Evolutionary conservation across 805 yeast species (phyloP).

Genomic region (Saccharomyces kudriavzevii): DNA sequence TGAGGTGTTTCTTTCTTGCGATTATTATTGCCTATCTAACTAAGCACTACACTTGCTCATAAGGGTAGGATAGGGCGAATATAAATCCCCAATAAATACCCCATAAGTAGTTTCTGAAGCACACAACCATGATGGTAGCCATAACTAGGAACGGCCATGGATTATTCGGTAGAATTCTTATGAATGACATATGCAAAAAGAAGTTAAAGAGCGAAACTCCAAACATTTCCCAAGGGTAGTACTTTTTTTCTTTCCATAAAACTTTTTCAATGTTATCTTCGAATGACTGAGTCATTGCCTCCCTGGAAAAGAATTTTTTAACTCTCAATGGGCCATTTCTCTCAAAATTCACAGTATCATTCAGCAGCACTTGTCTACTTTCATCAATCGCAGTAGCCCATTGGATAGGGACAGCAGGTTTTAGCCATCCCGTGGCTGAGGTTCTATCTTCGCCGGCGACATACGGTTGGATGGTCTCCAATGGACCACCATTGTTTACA

Average conservation of each 20-base stretch:
- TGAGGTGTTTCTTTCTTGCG: background rate
- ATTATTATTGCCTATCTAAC: background rate
- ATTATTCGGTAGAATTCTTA: constrained; percentile 6
- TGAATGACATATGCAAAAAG: constrained; percentile 9
- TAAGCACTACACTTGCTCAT: background rate
- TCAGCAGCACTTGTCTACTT: constrained; percentile 26
- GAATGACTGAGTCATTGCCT: constrained; percentile 34
- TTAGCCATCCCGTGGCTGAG: constrained; percentile 58
- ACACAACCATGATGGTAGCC: constrained; percentile 5
- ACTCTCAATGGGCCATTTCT: constrained; percentile 29
- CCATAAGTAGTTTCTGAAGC: constrained; percentile 9
- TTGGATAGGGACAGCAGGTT: constrained; percentile 36
- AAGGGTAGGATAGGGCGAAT: constrained; percentile 1
- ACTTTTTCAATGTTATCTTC: constrained; percentile 31
- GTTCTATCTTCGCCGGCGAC: constrained; percentile 20
- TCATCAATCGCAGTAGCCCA: constrained; percentile 50
- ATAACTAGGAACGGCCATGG: constrained; percentile 14
- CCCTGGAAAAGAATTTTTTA: constrained; percentile 29
- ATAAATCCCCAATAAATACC: constrained; percentile 11
- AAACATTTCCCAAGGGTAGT: constrained; percentile 29
- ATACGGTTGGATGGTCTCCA: constrained; percentile 51
- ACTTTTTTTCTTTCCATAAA: constrained; percentile 16
- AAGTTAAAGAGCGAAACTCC: constrained; percentile 9
- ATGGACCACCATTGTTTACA: constrained; percentile 84
- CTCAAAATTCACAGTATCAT: constrained; percentile 10